Evolutionary conservation across 2,329 filamentous ascomycete species (phyloP).

Genomic region (Ophiosphaerella narmari): DNA sequence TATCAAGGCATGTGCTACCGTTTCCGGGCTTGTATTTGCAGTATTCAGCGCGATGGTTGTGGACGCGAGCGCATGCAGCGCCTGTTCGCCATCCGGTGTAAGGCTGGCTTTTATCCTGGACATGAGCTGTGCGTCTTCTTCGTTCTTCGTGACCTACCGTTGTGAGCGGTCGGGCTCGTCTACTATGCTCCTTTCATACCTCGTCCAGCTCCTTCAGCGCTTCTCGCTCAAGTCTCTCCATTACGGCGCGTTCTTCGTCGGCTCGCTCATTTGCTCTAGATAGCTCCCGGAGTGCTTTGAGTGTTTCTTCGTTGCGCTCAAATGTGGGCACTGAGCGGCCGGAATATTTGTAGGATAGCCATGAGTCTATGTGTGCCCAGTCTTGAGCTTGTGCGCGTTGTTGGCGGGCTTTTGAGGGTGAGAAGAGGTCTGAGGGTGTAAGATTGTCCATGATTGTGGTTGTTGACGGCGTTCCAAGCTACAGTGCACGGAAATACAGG

Average conservation of each 20-base stretch:
- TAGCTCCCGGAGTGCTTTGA: conserved; percentile 74
- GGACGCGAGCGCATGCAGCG: conserved; percentile 44
- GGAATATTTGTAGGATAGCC: conserved; percentile 73
- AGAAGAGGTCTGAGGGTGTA: conserved; percentile 56
- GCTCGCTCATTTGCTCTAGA: conserved; percentile 77
- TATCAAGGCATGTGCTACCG: conserved; percentile 43
- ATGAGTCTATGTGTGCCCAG: conserved; percentile 85
- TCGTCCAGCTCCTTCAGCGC: conserved; percentile 60
- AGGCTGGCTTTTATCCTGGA: conserved; percentile 29
- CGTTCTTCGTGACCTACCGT: conserved; percentile 23
- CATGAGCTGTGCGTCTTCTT: conserved; percentile 31
- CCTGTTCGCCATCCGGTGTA: conserved; percentile 32
- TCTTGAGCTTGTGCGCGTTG: conserved; percentile 84
- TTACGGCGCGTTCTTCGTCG: conserved; percentile 68
- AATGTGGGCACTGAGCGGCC: conserved; percentile 70
- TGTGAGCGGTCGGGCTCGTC: conserved; percentile 12
- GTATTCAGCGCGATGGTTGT: conserved; percentile 44
- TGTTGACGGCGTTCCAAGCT: background rate
- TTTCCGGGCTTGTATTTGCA: conserved; percentile 29
- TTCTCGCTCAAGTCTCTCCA: conserved; percentile 63
- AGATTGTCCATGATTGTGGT: conserved; percentile 39
- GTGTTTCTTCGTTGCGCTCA: conserved; percentile 84
- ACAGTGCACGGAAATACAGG: background rate
- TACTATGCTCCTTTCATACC: conserved; percentile 27
- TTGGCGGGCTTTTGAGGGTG: conserved; percentile 69